Percentiles rank a stretch among this genome's conserved stretches.
These are phyloP conservation scores for Aspergillus fischeri DNA, from an alignment of 2,329 filamentous ascomycete genomes.

Conservation along the genomic window DNA sequence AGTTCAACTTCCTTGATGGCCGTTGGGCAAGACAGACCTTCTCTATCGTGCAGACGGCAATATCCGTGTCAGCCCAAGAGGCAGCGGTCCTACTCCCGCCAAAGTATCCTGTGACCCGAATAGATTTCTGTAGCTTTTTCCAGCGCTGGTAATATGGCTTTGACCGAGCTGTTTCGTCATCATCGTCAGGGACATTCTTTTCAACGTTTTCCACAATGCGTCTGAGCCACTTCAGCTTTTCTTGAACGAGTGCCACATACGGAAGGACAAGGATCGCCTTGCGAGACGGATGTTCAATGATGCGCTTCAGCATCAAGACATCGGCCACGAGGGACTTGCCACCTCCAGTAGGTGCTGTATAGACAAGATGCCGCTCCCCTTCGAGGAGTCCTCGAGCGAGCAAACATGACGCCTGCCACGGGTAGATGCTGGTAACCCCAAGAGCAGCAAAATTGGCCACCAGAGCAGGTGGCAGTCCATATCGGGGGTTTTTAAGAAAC, in stretches of 20 bases:
- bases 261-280: constrained; percentile 72
- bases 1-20: not conserved
- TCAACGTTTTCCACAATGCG: constrained; percentile 60
- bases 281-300: constrained; percentile 59
- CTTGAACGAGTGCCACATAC: constrained; percentile 75
- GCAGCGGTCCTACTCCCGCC: constrained; percentile 65
- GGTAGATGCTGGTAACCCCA: constrained; percentile 71
- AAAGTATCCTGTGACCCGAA: constrained; percentile 69
- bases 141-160: constrained; percentile 47
- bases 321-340: constrained; percentile 72
- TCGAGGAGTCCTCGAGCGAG: constrained; percentile 61
- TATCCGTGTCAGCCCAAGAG: constrained; percentile 70
- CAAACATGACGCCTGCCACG: constrained; percentile 74
- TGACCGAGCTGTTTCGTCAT: constrained; percentile 32
- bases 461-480: constrained; percentile 58
- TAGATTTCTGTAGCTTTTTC: constrained; percentile 53
- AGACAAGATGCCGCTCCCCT: constrained; percentile 68
- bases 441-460: constrained; percentile 61
- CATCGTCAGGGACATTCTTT: constrained; percentile 30
- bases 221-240: constrained; percentile 72
- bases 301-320: constrained; percentile 67
- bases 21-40: constrained; percentile 49
- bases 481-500: constrained; percentile 59
- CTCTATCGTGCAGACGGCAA: constrained; percentile 75
- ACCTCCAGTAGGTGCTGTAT: constrained; percentile 72